Base-by-base conservation (phyloP, 2,329 filamentous ascomycete species). In the Aspergillus pseudonomiae region DNA sequence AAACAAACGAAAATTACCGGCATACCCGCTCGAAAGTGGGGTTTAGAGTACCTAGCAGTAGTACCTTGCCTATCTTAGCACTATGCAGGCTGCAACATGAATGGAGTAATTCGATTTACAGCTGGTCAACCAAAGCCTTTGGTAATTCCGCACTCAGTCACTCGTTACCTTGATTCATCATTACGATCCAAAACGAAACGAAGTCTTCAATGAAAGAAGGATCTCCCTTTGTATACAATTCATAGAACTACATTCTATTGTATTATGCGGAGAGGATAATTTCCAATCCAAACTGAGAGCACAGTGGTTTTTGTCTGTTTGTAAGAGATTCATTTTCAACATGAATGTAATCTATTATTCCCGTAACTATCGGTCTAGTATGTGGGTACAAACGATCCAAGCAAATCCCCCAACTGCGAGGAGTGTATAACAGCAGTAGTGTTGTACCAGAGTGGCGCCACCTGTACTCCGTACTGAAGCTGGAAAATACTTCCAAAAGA, bases 371-470 rank as follows among this genome's bases (percentile, higher is more conserved):
- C 56, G 61, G 56, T 54, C 61, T 63, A 62, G n/a, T 34, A 36
- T 54, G 52, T 54, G 52, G 52, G 19, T 55, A 43, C 34, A 57
- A 57, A 41, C 43, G 26, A 57, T 2, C 16, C 16, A 63, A 59
- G 57, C 55, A 53, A 65, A 63, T 59, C 57, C 57, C 60, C 57
- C 58, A 63, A 36, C 61, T 59, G 61, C 43, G 41, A 65, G 63
- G 61, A 65, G 63, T 57, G 26, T 34, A 57, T 30, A 24, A n/a
- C 12, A 24, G n/a, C 24, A 21, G 10, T 48, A 48, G 21, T 26
- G 56, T 57, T 62, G 60, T 52, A 66, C 59, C 53, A 46, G 39
- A 32, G 57, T 58, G 62, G 64, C 64, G 64, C 64, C 65, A 66
- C 65, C 60, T 14, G 28, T 39, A 39, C 30, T 32, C 60, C 6